Evolutionary conservation across 768 basidiomycete genomes (phyloP).

Genomic region (Artomyces pyxidatus): DNA sequence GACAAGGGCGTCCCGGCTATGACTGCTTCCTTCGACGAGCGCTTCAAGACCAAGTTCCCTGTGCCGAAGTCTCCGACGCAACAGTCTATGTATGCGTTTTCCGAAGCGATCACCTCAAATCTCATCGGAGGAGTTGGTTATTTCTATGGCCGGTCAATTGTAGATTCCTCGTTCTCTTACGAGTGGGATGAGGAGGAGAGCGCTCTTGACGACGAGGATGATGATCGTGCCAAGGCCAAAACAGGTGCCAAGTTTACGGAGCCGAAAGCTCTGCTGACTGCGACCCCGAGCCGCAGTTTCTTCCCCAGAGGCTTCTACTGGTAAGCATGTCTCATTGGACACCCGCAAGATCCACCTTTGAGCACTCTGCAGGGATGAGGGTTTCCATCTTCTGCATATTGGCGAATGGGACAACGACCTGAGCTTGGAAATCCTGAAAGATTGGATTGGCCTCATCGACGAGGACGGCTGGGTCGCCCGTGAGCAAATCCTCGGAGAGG

Average conservation of each 20-base stretch:
- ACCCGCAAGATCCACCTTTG: slow-evolving; percentile 2
- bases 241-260: slow-evolving; percentile 64
- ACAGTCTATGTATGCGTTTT: slow-evolving; percentile 57
- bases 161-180: slow-evolving; percentile 77
- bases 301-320: slow-evolving; percentile 98
- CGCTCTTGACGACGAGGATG: slow-evolving; percentile 33
- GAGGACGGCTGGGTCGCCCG: slow-evolving; percentile 94
- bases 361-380: slow-evolving; percentile 71
- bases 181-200: slow-evolving; percentile 82
- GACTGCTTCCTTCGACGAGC: slow-evolving; percentile 47
- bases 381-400: slow-evolving; percentile 89
- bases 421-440: slow-evolving; percentile 82
- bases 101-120: slow-evolving; percentile 84
- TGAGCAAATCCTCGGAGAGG: slow-evolving; percentile 94
- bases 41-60: slow-evolving; percentile 68
- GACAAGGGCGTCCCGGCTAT: slow-evolving; percentile 66
- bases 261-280: slow-evolving; percentile 73
- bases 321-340: slow-evolving; percentile 29
- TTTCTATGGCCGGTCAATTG: slow-evolving; percentile 85
- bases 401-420: slow-evolving; percentile 92
- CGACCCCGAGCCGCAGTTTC: slow-evolving; percentile 93
- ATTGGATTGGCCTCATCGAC: slow-evolving; percentile 88
- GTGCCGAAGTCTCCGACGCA: slow-evolving; percentile 46
- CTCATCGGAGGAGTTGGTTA: slow-evolving; percentile 91
- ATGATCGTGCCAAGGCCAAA: slow-evolving; percentile 31